A percentile compares a stretch with the other conserved stretches of the same genome.
These are phyloP conservation scores for Wickerhamiella vanderwaltii DNA, from an alignment of 805 yeast genomes.

Conservation along the genomic window DNA sequence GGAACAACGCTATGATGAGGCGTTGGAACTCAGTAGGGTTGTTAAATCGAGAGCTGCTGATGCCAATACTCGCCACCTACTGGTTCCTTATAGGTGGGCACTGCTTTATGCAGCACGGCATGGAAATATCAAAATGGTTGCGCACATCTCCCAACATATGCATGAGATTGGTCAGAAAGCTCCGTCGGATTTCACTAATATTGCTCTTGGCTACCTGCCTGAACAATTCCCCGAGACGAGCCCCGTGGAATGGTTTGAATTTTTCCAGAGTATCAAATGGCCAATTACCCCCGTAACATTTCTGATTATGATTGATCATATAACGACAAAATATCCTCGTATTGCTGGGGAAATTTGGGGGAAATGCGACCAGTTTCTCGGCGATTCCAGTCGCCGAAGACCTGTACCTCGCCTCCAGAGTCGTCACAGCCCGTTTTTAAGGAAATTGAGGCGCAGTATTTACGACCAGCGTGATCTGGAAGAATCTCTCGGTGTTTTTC, in stretches of 20 bases:
- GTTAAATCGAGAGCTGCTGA: background rate
- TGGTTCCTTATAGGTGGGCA: slow-evolving; percentile 13
- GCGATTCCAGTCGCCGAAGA: background rate
- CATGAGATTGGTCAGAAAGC: slow-evolving; percentile 8
- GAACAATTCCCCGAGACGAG: slow-evolving; percentile 13
- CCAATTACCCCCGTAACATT: slow-evolving; percentile 10
- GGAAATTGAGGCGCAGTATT: background rate
- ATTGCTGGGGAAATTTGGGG: background rate
- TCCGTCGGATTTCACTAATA: slow-evolving; percentile 11
- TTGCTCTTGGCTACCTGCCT: slow-evolving; percentile 15
- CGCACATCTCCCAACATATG: slow-evolving; percentile 13
- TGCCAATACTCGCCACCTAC: background rate
- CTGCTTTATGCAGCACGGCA: slow-evolving; percentile 6
- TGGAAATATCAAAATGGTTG: slow-evolving; percentile 12
- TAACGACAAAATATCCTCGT: slow-evolving; percentile 5
- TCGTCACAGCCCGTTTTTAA: slow-evolving; percentile 4
- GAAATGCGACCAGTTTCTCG: background rate
- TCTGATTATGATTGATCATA: slow-evolving; percentile 3
- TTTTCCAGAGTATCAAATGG: slow-evolving; percentile 17
- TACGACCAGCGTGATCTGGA: background rate
- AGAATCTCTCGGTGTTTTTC: slow-evolving; percentile 10
- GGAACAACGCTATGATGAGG: slow-evolving; percentile 1
- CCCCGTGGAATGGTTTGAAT: slow-evolving; percentile 15
- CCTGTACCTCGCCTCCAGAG: slow-evolving; percentile 1
- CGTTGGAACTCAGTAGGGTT: slow-evolving; percentile 10